A percentile compares a stretch with the other conserved stretches of the same genome.
These are phyloP conservation scores for Vitis hybrid DNA, from an alignment of 177 flowering plant genomes.

Conservation along the genomic window DNA sequence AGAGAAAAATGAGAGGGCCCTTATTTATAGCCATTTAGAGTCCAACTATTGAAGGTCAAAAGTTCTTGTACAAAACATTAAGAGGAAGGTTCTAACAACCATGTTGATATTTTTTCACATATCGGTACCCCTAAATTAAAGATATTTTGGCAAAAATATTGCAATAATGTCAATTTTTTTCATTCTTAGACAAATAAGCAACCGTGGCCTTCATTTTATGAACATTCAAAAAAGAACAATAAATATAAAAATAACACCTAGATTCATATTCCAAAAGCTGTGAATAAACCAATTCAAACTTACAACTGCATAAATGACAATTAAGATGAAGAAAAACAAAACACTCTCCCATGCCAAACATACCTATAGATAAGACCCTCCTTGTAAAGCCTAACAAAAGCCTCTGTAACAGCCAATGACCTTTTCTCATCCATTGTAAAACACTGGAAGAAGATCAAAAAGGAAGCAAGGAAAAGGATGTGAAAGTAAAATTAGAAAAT, in stretches of 20 bases:
- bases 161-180: too few relatives aligned
- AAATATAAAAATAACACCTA: neutral
- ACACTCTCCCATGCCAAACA: neutral
- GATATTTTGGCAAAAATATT: too few relatives aligned
- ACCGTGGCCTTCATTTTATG: neutral
- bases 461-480: neutral
- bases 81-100: too few relatives aligned
- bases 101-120: too few relatives aligned
- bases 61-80: too few relatives aligned
- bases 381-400: slow-evolving; percentile 77
- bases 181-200: too few relatives aligned
- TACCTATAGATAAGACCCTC: slow-evolving; percentile 92
- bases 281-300: neutral
- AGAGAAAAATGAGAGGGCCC: too few relatives aligned
- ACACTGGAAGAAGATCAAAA: slow-evolving; percentile 38
- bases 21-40: too few relatives aligned
- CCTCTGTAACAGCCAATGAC: slow-evolving; percentile 91
- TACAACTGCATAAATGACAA: neutral
- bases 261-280: neutral
- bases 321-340: neutral
- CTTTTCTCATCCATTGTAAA: slow-evolving; percentile 95
- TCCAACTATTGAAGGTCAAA: too few relatives aligned
- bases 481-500: too few relatives aligned
- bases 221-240: neutral
- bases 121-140: too few relatives aligned